Evolutionary conservation across 768 basidiomycete species (phyloP), one percentile per base, ranked within the genome.

Genomic region (Ramaria sp.): DNA sequence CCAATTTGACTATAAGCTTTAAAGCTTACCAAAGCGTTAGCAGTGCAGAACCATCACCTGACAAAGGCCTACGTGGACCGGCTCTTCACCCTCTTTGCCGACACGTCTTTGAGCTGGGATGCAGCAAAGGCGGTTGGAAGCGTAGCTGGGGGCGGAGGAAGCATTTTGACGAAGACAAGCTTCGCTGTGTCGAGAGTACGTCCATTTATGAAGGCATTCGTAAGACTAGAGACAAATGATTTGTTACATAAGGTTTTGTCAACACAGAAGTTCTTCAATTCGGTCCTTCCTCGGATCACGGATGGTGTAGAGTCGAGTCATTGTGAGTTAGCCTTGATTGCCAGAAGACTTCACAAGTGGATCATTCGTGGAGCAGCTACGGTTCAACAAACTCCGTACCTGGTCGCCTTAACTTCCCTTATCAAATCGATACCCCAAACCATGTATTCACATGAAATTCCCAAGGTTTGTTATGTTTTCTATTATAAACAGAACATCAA

Each of bases 331-430:
- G 20, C 20, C n/a, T 41, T 37, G 38, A 17, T 51, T 31, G 22
- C 27, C 3, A 17, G 11, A 38, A 38, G 22, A n/a, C 34, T 13
- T 13, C 27, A 27, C 27, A 5, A 49, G 34, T 52, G 38, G 9
- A 49, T n/a, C 41, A 31, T 42, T 20, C 38, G 2, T 22, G 48
- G 24, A 24, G 17, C 57, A 86, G 86, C 79, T 51, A 63, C 77
- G 1, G 65, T 64, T 11, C 71, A 74, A 59, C 87, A 83, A 66
- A 78, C 75, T 1, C 81, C 90, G 1, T 83, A 87, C 66, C 78
- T 98, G 2, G 83, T 92, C 37, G 91, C 91, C 3, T 76, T 98
- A 30, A 83, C 88, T 0, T 84, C 84, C 20, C 73, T 98, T 9
- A 79, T 97, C 60, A 83, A 81, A 59, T 79, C 86, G 7, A 78